Conservation (phyloP, 257 asterid genomes). For the Solanum raphanifolium region DNA sequence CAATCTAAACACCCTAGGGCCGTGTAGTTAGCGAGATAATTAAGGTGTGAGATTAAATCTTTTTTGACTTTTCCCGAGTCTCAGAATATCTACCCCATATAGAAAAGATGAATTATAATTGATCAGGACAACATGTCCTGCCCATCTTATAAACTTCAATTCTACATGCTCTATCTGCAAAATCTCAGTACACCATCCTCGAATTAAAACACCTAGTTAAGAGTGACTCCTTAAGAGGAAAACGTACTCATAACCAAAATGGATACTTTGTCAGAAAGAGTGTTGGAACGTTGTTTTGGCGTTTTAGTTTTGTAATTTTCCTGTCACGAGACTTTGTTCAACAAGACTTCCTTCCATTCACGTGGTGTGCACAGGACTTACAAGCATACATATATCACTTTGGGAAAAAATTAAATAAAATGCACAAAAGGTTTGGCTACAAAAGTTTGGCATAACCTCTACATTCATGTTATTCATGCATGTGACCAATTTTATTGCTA, state of each 20-base stretch:
- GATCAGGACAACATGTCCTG: no score
- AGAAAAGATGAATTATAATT: no score
- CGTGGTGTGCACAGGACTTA: not conserved
- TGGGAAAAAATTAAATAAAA: not conserved
- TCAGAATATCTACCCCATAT: not conserved
- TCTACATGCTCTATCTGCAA: not conserved
- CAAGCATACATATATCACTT: not conserved
- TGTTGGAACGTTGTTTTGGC: constrained; percentile 16
- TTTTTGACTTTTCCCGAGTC: no score
- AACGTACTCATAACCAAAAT: constrained; percentile 14
- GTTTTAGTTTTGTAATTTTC: not conserved
- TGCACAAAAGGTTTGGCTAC: not conserved
- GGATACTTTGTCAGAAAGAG: not conserved
- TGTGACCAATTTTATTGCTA: not conserved
- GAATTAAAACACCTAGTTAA: not conserved
- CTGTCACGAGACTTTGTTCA: constrained; percentile 13
- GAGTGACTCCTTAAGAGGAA: constrained; percentile 12
- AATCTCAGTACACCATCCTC: not conserved
- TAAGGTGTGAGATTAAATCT: no score
- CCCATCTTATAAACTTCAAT: not conserved
- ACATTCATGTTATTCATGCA: not conserved
- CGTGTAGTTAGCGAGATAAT: not conserved
- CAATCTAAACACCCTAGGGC: no score
- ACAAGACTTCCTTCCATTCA: constrained; percentile 4
- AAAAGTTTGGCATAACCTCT: not conserved